Evolutionary conservation across 2,329 filamentous ascomycete species (phyloP).

Genomic region (Escovopsis sp.): DNA sequence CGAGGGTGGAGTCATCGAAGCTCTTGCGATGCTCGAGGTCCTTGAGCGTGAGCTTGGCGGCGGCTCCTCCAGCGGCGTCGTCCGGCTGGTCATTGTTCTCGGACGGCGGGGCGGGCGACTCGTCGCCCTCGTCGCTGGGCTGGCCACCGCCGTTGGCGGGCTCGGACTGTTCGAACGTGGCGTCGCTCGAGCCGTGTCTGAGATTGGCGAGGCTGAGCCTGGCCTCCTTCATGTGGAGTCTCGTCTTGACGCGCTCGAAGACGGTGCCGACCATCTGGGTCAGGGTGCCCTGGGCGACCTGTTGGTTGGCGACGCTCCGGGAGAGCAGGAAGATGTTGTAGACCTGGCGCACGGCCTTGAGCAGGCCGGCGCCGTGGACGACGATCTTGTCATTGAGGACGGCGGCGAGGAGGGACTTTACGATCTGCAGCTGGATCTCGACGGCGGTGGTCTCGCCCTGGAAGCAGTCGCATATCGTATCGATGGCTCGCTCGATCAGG

Average conservation of each 20-base stretch:
- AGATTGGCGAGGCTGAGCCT: slow-evolving; percentile 43
- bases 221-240: slow-evolving; percentile 76
- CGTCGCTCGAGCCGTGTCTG: slow-evolving; percentile 37
- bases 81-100: slow-evolving; percentile 15
- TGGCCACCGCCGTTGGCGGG: slow-evolving; percentile 17
- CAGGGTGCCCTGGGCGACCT: slow-evolving; percentile 89
- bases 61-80: slow-evolving; percentile 19
- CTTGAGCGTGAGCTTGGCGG: slow-evolving; percentile 47
- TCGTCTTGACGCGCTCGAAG: slow-evolving; percentile 81
- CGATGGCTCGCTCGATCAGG: slow-evolving; percentile 91
- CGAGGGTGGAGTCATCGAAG: slow-evolving; percentile 52
- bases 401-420: slow-evolving; percentile 89
- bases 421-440: slow-evolving; percentile 92
- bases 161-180: slow-evolving; percentile 34
- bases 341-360: slow-evolving; percentile 94
- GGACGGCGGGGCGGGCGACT: slow-evolving; percentile 19
- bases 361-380: slow-evolving; percentile 84
- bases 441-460: slow-evolving; percentile 86
- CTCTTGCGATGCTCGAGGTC: slow-evolving; percentile 54
- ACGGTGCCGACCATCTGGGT: slow-evolving; percentile 99
- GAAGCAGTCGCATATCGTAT: slow-evolving; percentile 98
- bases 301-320: slow-evolving; percentile 86
- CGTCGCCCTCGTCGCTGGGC: slow-evolving; percentile 23
- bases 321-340: slow-evolving; percentile 98
- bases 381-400: slow-evolving; percentile 98